phyloP scores from a whole-genome alignment of 2,329 filamentous ascomycete species.

The Aspergillus sp. region DNA sequence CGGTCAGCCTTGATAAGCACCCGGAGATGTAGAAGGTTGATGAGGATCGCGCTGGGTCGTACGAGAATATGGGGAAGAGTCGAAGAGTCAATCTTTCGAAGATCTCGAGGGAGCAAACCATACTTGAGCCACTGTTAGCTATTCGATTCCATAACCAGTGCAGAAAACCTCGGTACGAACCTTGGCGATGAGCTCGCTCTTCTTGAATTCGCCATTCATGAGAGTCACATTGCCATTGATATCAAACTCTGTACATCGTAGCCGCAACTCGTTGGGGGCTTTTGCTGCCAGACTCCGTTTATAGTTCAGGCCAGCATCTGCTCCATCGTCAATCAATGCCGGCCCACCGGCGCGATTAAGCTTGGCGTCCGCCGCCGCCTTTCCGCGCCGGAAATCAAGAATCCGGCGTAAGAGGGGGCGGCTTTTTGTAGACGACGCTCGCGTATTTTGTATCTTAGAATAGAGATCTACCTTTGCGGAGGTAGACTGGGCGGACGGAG shows the following conservation, averaged over 20 bases:
- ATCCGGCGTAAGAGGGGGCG: constrained; percentile 36
- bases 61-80: constrained; percentile 93
- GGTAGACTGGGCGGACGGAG: constrained; percentile 5
- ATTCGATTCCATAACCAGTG: too few species aligned
- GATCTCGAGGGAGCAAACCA: constrained; percentile 85
- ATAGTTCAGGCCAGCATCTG: constrained; percentile 61
- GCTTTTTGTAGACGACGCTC: constrained; percentile 30
- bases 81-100: constrained; percentile 96
- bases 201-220: constrained; percentile 94
- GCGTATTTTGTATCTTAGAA: constrained; percentile 15
- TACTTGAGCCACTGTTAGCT: constrained; percentile 56
- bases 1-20: constrained; percentile 94
- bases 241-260: constrained; percentile 94
- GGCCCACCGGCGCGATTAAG: constrained; percentile 57
- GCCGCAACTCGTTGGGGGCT: constrained; percentile 75
- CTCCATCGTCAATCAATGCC: constrained; percentile 57
- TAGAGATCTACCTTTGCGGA: constrained; percentile 5
- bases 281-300: constrained; percentile 70
- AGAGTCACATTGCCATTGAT: constrained; percentile 88
- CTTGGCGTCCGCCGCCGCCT: constrained; percentile 35
- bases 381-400: constrained; percentile 33
- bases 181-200: constrained; percentile 94
- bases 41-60: constrained; percentile 85
- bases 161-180: constrained; percentile 45
- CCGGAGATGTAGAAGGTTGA: constrained; percentile 93